These are phyloP conservation scores for Pogostemon cablin DNA, from an alignment of 257 asterid genomes.

Conservation along the genomic window DNA sequence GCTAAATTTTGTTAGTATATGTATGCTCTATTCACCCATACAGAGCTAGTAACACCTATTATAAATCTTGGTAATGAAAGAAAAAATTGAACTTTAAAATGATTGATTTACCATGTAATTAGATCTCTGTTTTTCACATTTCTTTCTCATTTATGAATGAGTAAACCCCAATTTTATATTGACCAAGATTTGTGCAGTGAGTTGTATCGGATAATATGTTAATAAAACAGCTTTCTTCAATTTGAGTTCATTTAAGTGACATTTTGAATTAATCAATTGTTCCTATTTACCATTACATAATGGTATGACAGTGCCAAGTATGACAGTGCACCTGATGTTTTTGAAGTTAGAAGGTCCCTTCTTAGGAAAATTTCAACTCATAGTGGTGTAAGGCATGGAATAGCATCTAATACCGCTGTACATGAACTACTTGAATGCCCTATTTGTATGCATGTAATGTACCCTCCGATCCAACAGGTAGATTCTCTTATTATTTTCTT, in stretches of 20 bases:
- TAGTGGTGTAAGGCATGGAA: constrained; percentile 44
- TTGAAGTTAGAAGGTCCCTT: constrained; percentile 47
- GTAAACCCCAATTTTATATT: neutral
- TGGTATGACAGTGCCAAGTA: constrained; percentile 42
- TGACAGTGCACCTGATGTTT: constrained; percentile 49
- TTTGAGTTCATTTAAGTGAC: neutral
- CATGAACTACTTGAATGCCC: constrained; percentile 81
- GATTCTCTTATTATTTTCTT: constrained; percentile 32
- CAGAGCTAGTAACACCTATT: neutral
- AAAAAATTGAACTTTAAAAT: neutral
- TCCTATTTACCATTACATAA: constrained; percentile 12
- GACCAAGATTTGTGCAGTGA: neutral
- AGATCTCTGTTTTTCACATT: neutral
- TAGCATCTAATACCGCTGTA: constrained; percentile 54
- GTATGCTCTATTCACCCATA: too few relatives aligned
- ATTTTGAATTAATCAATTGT: neutral
- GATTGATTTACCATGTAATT: neutral
- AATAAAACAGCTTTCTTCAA: constrained; percentile 7
- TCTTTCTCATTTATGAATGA: neutral
- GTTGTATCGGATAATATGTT: neutral
- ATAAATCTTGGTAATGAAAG: neutral
- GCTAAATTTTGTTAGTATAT: too few relatives aligned
- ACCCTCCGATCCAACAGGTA: constrained; percentile 83
- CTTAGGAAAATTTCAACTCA: constrained; percentile 43
- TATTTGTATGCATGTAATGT: constrained; percentile 60